Conservation (phyloP, 768 basidiomycete genomes). For the Termitomyces sp. region DNA sequence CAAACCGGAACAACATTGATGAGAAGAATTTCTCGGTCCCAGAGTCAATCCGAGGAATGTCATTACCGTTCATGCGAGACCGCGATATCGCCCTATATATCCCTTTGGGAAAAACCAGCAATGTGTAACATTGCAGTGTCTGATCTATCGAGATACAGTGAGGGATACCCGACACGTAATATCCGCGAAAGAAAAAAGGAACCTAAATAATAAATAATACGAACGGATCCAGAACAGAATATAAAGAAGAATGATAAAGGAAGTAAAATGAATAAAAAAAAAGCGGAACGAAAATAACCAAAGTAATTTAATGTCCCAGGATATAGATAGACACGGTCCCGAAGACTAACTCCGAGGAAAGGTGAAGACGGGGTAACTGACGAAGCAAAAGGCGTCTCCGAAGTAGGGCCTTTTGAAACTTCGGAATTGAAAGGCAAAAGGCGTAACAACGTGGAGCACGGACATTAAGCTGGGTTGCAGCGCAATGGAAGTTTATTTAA, state of each 20-base stretch:
- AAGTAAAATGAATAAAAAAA: not conserved
- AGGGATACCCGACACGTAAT: not conserved
- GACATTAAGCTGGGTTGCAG: conserved; percentile 7
- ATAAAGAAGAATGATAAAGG: not conserved
- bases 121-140: not conserved
- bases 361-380: not conserved
- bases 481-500: conserved; percentile 1
- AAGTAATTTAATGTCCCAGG: conserved; percentile 4
- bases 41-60: not conserved
- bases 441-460: conserved; percentile 7
- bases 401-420: conserved; percentile 1
- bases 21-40: not conserved
- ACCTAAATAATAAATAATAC: conserved; percentile 2
- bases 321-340: conserved; percentile 1
- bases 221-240: not conserved
- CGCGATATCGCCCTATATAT: not conserved
- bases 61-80: too few species aligned
- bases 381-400: not conserved
- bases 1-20: too few species aligned
- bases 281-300: not conserved
- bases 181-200: not conserved
- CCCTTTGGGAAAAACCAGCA: not conserved
- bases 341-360: conserved; percentile 4
- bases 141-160: not conserved
- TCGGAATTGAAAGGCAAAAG: not conserved